These are phyloP conservation scores for Diplocarpon rosae DNA, from an alignment of 2,329 filamentous ascomycete species.

Conservation along the genomic window DNA sequence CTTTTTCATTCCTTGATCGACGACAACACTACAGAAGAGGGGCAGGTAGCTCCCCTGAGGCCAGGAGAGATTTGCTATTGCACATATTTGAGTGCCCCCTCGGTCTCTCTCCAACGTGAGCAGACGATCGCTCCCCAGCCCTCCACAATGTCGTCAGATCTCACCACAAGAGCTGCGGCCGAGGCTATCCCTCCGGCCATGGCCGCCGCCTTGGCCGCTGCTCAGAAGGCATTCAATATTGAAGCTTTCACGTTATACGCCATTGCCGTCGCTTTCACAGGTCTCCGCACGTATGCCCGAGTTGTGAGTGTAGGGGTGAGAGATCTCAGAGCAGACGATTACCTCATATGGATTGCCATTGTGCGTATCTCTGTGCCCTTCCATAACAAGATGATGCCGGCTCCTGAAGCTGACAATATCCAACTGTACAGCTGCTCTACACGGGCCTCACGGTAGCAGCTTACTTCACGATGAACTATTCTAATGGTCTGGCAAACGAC, in stretches of 20 bases:
- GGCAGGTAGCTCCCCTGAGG: too few relatives aligned
- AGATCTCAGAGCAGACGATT: conserved; percentile 47
- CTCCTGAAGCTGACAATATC: conserved; percentile 1
- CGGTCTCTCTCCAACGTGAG: too few relatives aligned
- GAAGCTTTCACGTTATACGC: conserved; percentile 41
- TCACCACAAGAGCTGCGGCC: too few relatives aligned
- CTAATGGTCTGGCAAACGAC: conserved; percentile 44
- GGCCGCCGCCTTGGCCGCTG: conserved; percentile 9
- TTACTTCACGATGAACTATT: conserved; percentile 38
- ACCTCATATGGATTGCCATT: conserved; percentile 43
- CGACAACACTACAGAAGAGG: too few relatives aligned
- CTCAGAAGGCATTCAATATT: conserved; percentile 28
- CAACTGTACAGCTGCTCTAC: conserved; percentile 35
- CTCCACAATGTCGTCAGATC: too few relatives aligned
- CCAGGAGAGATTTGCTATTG: too few relatives aligned
- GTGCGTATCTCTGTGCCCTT: conserved; percentile 30
- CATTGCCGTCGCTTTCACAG: conserved; percentile 38
- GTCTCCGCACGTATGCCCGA: conserved; percentile 39
- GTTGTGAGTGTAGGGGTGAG: conserved; percentile 36
- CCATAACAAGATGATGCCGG: background rate
- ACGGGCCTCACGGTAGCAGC: conserved; percentile 37
- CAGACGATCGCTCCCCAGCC: too few relatives aligned
- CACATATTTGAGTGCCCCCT: too few relatives aligned
- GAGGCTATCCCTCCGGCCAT: background rate
- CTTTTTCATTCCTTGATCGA: too few relatives aligned